A percentile compares a stretch with the other conserved stretches of the same genome.
Evolutionary conservation across 2,329 filamentous ascomycete genomes (phyloP).

Genomic region (Alternaria tenuissima): DNA sequence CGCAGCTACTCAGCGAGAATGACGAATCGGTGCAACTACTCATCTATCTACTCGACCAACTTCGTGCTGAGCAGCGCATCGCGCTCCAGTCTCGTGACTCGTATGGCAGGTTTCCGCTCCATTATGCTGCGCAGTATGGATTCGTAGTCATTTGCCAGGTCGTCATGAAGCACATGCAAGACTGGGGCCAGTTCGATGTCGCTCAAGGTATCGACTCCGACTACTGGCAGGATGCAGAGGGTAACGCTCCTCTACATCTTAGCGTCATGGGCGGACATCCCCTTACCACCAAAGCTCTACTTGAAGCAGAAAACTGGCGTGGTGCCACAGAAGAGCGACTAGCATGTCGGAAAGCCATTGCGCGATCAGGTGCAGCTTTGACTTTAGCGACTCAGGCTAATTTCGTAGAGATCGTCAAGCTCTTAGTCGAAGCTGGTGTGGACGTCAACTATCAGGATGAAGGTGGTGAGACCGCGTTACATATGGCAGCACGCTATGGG

Average conservation of each 20-base stretch:
- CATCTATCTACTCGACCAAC: slow-evolving; percentile 68
- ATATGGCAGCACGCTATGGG: slow-evolving; percentile 89
- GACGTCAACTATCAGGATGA: slow-evolving; percentile 94
- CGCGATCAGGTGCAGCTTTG: slow-evolving; percentile 86
- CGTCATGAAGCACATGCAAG: slow-evolving; percentile 86
- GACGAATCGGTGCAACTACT: slow-evolving; percentile 79
- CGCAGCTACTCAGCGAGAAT: slow-evolving; percentile 68
- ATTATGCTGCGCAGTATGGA: slow-evolving; percentile 94
- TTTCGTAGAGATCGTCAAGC: slow-evolving; percentile 81
- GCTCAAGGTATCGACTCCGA: slow-evolving; percentile 85
- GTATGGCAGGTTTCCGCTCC: slow-evolving; percentile 83
- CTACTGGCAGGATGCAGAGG: slow-evolving; percentile 91
- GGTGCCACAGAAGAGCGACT: slow-evolving; percentile 69
- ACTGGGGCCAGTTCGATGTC: slow-evolving; percentile 87
- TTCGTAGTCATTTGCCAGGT: slow-evolving; percentile 90
- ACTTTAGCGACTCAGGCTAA: slow-evolving; percentile 89
- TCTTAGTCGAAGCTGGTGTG: slow-evolving; percentile 88
- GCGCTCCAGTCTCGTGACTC: slow-evolving; percentile 76
- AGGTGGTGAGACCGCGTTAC: slow-evolving; percentile 88
- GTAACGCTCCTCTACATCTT: slow-evolving; percentile 88
- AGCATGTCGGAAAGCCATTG: slow-evolving; percentile 72
- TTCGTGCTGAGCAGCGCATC: slow-evolving; percentile 71
- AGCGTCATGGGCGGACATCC: slow-evolving; percentile 92
- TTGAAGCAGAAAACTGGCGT: slow-evolving; percentile 82
- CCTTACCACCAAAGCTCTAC: slow-evolving; percentile 80